Conservation (phyloP, 2,329 filamentous ascomycete genomes). For the Penicillium sp. region DNA sequence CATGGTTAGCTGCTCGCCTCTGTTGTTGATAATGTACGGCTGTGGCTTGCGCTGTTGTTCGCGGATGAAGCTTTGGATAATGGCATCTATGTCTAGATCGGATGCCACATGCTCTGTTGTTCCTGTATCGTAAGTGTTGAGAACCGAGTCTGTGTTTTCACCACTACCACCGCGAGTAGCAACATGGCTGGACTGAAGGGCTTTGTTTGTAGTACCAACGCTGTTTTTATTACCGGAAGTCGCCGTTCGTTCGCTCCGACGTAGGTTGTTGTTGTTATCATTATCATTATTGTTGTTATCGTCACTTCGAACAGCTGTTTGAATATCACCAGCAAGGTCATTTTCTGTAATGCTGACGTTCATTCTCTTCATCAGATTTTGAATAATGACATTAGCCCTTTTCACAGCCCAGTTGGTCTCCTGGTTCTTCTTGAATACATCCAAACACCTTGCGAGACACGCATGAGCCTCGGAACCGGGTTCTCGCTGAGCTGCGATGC, state of each 20-base stretch:
- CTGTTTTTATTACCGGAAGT: not conserved
- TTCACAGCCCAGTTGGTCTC: conserved; percentile 50
- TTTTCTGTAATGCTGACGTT: conserved; percentile 24
- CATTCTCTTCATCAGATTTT: conserved; percentile 45
- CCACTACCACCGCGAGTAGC: not conserved
- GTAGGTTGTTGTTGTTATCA: not conserved
- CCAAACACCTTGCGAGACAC: conserved; percentile 43
- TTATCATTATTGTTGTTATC: not conserved
- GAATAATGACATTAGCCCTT: conserved; percentile 44
- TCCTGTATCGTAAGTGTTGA: not conserved
- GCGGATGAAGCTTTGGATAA: conserved; percentile 41
- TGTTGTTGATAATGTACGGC: not conserved
- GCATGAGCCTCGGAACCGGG: conserved; percentile 37
- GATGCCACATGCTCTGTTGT: conserved; percentile 16
- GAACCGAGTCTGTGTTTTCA: not conserved
- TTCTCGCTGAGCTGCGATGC: conserved; percentile 47
- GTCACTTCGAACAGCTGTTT: not conserved
- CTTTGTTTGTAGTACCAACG: not conserved
- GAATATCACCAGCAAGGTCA: not conserved
- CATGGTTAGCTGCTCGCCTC: not conserved
- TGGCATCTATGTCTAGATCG: conserved; percentile 40
- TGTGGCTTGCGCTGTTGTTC: conserved; percentile 21
- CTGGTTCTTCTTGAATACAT: conserved; percentile 47
- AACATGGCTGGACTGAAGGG: not conserved
- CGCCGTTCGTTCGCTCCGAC: not conserved